phyloP scores from a whole-genome alignment of 176 grass and related monocot species.

The Miscanthus lutarioriparius region DNA sequence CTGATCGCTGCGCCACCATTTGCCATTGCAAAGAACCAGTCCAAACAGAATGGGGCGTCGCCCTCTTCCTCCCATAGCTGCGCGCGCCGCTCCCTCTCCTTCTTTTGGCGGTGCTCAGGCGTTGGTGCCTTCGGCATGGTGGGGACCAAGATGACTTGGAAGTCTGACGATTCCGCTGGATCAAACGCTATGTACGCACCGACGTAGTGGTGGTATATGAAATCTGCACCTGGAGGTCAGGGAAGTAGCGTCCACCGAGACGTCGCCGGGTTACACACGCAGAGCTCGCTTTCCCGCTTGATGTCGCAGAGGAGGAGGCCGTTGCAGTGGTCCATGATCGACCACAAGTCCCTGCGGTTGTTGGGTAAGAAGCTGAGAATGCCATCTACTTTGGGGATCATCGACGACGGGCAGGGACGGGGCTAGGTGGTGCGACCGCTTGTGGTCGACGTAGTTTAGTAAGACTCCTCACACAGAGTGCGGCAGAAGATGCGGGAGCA shows the following conservation, averaged over 20 bases:
- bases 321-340: slow-evolving; percentile 13
- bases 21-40: not conserved
- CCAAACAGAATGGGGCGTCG: not conserved
- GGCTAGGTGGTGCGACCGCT: not conserved
- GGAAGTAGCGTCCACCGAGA: not conserved
- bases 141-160: not conserved
- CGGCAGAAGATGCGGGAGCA: not conserved
- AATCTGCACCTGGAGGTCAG: not conserved
- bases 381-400: not conserved
- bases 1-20: no score
- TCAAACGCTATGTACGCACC: not conserved
- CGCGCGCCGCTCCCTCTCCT: not conserved
- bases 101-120: not conserved
- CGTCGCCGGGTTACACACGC: not conserved
- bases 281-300: not conserved
- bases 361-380: slow-evolving; percentile 10
- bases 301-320: slow-evolving; percentile 8
- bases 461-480: not conserved
- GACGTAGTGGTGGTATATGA: not conserved
- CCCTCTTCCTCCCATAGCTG: not conserved
- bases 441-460: slow-evolving; percentile 11
- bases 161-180: not conserved
- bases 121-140: not conserved
- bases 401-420: not conserved
- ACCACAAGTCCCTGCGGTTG: not conserved